A percentile compares a stretch with the other conserved stretches of the same genome.
phyloP scores from a whole-genome alignment of 306 rosid species.

The Hippophae rhamnoides region DNA sequence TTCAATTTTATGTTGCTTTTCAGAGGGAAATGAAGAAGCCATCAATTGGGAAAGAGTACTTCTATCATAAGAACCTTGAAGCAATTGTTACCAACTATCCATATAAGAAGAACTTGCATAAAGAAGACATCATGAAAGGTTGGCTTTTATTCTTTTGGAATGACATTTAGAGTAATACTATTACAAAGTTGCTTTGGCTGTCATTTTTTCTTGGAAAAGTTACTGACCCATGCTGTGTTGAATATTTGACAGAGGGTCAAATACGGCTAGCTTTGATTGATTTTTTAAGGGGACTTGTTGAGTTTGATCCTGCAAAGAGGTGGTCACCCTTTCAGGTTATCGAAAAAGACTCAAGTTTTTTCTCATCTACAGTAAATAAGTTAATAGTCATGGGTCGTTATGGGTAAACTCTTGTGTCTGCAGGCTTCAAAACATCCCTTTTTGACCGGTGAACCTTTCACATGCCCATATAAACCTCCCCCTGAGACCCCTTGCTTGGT shows the following conservation, averaged over 20 bases:
- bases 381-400: slow-evolving; percentile 19
- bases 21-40: slow-evolving; percentile 96
- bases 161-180: background rate
- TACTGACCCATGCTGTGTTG: slow-evolving; percentile 24
- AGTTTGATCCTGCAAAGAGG: slow-evolving; percentile 92
- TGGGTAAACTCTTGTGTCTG: slow-evolving; percentile 27
- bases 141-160: slow-evolving; percentile 18
- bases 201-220: slow-evolving; percentile 12
- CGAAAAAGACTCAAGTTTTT: slow-evolving; percentile 8
- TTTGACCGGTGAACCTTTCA: slow-evolving; percentile 97
- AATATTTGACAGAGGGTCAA: slow-evolving; percentile 67
- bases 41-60: slow-evolving; percentile 83
- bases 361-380: slow-evolving; percentile 11
- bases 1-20: slow-evolving; percentile 24
- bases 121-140: slow-evolving; percentile 87
- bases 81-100: slow-evolving; percentile 84
- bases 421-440: slow-evolving; percentile 99
- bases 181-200: background rate
- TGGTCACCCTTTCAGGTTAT: slow-evolving; percentile 98
- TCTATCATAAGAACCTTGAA: slow-evolving; percentile 80
- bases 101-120: slow-evolving; percentile 71
- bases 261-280: slow-evolving; percentile 82
- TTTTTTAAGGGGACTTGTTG: slow-evolving; percentile 90
- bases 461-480: slow-evolving; percentile 71
- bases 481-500: slow-evolving; percentile 87